phyloP scores from a whole-genome alignment of 257 asterid genomes.

The Penstemon davidsonii region DNA sequence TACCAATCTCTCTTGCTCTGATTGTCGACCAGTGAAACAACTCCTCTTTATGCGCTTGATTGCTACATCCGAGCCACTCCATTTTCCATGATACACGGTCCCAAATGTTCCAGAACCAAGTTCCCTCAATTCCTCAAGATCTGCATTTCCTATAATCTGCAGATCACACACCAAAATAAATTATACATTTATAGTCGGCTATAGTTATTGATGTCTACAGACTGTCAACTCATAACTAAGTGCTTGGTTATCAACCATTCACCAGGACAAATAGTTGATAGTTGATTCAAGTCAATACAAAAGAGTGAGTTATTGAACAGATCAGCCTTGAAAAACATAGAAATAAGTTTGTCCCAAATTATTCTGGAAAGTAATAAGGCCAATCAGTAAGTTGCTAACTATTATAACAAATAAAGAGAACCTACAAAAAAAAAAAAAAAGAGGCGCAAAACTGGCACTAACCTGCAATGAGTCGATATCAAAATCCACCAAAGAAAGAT shows the following conservation, averaged over 20 bases:
- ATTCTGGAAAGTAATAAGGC: not conserved
- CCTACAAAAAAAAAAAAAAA: not conserved
- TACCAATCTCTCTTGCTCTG: constrained; percentile 90
- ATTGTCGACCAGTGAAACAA: constrained; percentile 77
- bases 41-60: constrained; percentile 81
- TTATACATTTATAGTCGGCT: constrained; percentile 20
- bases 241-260: not conserved
- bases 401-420: not conserved
- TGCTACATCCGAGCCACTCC: constrained; percentile 87
- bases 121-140: constrained; percentile 59
- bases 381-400: constrained; percentile 3
- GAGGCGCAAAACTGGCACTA: constrained; percentile 29
- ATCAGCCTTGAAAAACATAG: not conserved
- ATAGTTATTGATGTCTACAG: constrained; percentile 4
- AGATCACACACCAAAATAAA: constrained; percentile 13
- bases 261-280: not conserved
- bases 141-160: constrained; percentile 52
- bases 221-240: constrained; percentile 4
- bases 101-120: constrained; percentile 70
- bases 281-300: not conserved
- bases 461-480: constrained; percentile 85
- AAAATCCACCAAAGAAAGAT: constrained; percentile 55
- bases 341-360: not conserved
- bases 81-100: constrained; percentile 64
- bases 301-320: not conserved